These are phyloP conservation scores for Pigoraptor vietnamica DNA, from an alignment of 78 protist genomes.

Conservation along the genomic window DNA sequence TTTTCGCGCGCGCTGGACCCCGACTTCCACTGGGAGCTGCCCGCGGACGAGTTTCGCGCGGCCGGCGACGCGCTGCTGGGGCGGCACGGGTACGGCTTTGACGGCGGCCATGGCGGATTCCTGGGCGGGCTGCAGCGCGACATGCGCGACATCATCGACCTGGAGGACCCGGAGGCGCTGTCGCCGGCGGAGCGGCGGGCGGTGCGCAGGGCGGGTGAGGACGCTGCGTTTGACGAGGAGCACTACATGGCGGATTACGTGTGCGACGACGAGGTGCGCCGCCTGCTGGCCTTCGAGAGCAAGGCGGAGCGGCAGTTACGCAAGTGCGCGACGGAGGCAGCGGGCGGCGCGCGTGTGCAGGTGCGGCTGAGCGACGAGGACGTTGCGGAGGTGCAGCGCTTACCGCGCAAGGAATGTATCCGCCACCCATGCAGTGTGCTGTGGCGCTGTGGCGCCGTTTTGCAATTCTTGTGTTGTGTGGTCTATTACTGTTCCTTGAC, in stretches of 20 bases:
- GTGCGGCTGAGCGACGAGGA: neutral
- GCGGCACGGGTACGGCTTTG: neutral
- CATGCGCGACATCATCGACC: neutral
- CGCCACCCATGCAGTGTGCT: neutral
- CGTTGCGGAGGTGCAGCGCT: neutral
- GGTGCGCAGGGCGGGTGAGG: neutral
- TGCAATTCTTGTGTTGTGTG: neutral
- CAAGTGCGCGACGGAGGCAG: neutral
- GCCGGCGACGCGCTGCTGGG: neutral
- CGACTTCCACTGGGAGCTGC: neutral
- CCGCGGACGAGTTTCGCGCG: neutral
- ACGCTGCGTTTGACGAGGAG: neutral
- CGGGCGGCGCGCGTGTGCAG: neutral
- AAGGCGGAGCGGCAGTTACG: neutral
- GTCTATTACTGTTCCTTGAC: neutral
- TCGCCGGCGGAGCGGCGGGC: neutral
- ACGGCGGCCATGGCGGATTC: neutral
- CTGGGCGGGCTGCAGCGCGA: neutral
- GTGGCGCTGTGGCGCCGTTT: no score
- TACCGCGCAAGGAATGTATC: neutral
- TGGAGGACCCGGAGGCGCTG: neutral
- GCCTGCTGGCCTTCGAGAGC: neutral
- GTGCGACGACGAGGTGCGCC: neutral
- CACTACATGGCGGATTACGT: neutral
- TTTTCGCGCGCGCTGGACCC: neutral